Evolutionary conservation across 1,139 yeast species (phyloP).

Genomic region (Candida albicans): DNA sequence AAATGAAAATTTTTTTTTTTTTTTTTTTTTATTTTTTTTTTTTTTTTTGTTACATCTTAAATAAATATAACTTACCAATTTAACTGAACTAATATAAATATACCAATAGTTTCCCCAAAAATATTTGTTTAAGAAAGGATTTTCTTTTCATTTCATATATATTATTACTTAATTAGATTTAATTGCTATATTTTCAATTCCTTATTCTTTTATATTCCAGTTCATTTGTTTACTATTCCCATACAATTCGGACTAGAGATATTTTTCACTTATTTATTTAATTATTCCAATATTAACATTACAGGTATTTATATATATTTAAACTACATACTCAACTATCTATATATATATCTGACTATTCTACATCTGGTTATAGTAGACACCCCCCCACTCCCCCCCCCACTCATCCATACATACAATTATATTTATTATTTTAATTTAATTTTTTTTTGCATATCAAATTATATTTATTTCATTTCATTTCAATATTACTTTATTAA

Average conservation of each 20-base stretch:
- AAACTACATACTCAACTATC: background rate
- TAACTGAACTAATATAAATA: background rate
- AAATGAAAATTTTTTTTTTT: conserved; percentile 1
- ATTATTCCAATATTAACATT: background rate
- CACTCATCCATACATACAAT: background rate
- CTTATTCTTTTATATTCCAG: too few relatives aligned
- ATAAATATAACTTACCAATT: too few relatives aligned
- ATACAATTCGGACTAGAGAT: too few relatives aligned
- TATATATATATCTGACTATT: background rate
- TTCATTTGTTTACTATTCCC: too few relatives aligned
- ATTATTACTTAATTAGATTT: too few relatives aligned
- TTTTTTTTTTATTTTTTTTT: background rate
- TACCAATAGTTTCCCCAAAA: conserved; percentile 4
- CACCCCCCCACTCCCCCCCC: background rate
- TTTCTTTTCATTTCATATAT: too few relatives aligned
- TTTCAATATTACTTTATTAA: background rate
- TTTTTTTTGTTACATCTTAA: too few relatives aligned
- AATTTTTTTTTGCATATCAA: background rate
- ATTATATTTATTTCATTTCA: background rate
- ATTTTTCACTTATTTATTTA: background rate
- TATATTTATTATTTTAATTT: too few relatives aligned
- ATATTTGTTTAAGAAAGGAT: too few relatives aligned
- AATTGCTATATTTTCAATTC: too few relatives aligned
- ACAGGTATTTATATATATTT: background rate
- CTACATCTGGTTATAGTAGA: conserved; percentile 6